Percentiles rank a stretch among this genome's conserved stretches.
phyloP scores from a whole-genome alignment of 2,329 filamentous ascomycete genomes.

The Zasmidium cellare region DNA sequence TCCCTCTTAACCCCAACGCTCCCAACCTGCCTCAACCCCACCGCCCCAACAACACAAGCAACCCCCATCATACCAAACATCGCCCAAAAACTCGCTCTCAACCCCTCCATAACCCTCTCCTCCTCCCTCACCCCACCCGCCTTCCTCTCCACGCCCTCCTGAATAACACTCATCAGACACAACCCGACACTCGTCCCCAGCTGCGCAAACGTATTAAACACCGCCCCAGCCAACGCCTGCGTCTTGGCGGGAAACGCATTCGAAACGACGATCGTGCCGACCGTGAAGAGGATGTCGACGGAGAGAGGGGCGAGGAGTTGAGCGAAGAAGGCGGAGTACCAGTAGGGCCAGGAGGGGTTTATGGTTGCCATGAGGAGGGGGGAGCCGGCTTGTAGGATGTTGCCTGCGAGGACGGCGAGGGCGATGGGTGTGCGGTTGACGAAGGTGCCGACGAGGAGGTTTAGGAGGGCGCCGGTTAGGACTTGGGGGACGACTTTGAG shows the following conservation, averaged over 20 bases:
- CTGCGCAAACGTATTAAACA: slow-evolving; percentile 48
- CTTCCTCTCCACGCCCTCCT: slow-evolving; percentile 27
- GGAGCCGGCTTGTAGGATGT: slow-evolving; percentile 29
- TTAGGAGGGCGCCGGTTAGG: slow-evolving; percentile 45
- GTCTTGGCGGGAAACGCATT: slow-evolving; percentile 41
- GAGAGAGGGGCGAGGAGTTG: slow-evolving; percentile 20
- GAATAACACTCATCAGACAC: slow-evolving; percentile 41
- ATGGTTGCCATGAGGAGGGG: slow-evolving; percentile 52
- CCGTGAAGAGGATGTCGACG: slow-evolving; percentile 38
- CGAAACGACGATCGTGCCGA: slow-evolving; percentile 46
- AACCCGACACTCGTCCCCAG: slow-evolving; percentile 44
- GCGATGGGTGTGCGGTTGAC: slow-evolving; percentile 20
- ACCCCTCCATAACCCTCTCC: slow-evolving; percentile 38
- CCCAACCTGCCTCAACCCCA: slow-evolving; percentile 43
- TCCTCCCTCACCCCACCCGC: slow-evolving; percentile 29
- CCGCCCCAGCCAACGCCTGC: slow-evolving; percentile 47
- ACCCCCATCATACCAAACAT: slow-evolving; percentile 36
- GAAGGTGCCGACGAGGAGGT: slow-evolving; percentile 26
- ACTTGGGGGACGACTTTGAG: slow-evolving; percentile 50
- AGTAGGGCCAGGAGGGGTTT: slow-evolving; percentile 50
- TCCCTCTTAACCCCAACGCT: slow-evolving; percentile 43
- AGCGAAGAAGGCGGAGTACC: slow-evolving; percentile 34
- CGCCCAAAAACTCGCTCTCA: slow-evolving; percentile 43
- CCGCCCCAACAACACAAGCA: slow-evolving; percentile 32
- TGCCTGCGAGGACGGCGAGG: slow-evolving; percentile 13